Evolutionary conservation across 2,329 filamentous ascomycete genomes (phyloP), one percentile per base, ranked within the genome.

Genomic region (Neonectria punicea): DNA sequence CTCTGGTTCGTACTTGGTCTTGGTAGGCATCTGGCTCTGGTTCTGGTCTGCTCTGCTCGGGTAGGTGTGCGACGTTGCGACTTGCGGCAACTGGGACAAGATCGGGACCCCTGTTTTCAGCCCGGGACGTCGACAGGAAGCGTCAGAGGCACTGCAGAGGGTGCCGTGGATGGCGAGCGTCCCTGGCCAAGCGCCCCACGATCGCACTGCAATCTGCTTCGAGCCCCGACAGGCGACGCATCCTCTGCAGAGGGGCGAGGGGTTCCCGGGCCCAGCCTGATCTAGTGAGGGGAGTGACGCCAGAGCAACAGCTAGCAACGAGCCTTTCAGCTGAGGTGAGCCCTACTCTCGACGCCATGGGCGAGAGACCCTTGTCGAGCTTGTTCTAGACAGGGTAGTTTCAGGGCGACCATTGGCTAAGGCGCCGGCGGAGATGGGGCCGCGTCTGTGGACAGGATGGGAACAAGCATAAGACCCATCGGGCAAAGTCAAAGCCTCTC

Each of bases 271-370:
- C 61, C 70, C 67, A 65, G 66, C 67, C 66, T 53, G 63, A 53
- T 60, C 66, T 73, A 66, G 65, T 49, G 70, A 74, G 61, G 69
- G 66, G 69, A 70, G 70, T 73, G 72, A 73, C 68, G 67, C 72
- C 70, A 73, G 70, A 70, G 61, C 56, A 53, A 61, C 59, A 59
- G 59, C 67, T 72, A 74, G 70, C 70, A 70, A 59, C 69, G 73
- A 70, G 68, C 67, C 64, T 70, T 76, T 78, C 78, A 79, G 78
- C 78, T 80, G 78, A 80, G 76, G 76, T 80, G 77, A 79, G 77
- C 76, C 75, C 72, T 76, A 78, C 71, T 70, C 66, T 63, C 73
- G 46, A 66, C 68, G 69, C 68, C 69, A 74, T 70, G 71, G 75
- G 54, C 61, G 58, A 73, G 66, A 70, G 55, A 67, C 50, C 71